Evolutionary conservation across 306 rosid genomes (phyloP), one percentile per base, ranked within the genome.

Genomic region (Cyclanthera cordifolia): DNA sequence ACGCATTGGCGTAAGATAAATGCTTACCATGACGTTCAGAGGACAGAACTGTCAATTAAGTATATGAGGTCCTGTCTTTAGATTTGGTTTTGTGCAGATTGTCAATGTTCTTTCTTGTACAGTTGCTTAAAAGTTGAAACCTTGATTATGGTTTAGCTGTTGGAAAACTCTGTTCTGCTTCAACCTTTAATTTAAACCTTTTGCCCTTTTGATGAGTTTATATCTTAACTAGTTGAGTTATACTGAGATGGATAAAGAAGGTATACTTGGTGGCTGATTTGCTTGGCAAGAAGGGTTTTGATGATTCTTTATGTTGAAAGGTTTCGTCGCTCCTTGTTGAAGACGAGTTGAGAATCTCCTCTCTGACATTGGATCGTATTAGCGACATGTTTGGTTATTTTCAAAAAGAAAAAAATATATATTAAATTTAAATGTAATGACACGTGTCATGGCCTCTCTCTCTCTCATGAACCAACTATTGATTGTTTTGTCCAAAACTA

Each of bases 61-160:
- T 39, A 45, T 46, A 16, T 66, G 70, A 63, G 53, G 70, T 64
- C 70, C 34, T 64, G 32, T 41, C 52, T 20, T 41, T 39, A 39
- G 30, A 61, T 37, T 37, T 61, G n/a, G 11, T 37, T 5, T 37
- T 61, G 32, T 61, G 50, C 25, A 61, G 50, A 19, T 64, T 41
- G 28, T 64, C 15, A 6, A 1, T 45, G 3, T 43, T 1, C 53
- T 23, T 43, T 23, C 8, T 8, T 46, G 70, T 66, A 46, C 70
- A 66, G 70, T 43, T 66, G 11, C 4, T 24, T 34, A 34, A 34
- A 34, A 34, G 47, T 53, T 65, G 14, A 23, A 45, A 65, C 30
- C 19, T 58, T 58, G 14, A 39, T 34, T 17, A 34, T 19, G 27
- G 67, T 11, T 61, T n/a, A 30, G 45, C 16, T 56, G 14, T 58